A percentile compares a stretch with the other conserved stretches of the same genome.
Conservation (phyloP, 257 asterid species). For the Solanum verrucosum region DNA sequence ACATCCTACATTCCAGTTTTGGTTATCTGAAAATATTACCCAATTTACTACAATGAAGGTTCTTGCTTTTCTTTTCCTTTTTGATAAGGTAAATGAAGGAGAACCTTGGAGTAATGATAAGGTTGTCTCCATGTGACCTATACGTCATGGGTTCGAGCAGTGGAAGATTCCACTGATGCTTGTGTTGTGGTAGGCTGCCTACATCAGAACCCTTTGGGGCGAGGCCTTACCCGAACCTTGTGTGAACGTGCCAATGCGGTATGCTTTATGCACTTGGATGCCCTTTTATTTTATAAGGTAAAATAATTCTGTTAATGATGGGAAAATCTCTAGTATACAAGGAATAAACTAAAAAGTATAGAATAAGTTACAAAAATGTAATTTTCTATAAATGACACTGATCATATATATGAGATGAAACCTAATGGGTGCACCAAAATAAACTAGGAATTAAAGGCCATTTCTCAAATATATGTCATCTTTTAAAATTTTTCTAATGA, state of each 20-base stretch:
- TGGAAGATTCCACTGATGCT: not conserved
- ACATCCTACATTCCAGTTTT: not conserved
- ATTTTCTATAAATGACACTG: not conserved
- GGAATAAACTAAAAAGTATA: not conserved
- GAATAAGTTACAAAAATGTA: not conserved
- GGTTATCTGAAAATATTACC: not conserved
- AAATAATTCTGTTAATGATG: not conserved
- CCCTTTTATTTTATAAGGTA: not conserved
- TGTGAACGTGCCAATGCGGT: not conserved
- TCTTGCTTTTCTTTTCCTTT: not conserved
- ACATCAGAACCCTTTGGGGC: not conserved
- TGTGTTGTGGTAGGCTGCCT: not conserved
- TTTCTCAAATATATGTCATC: not conserved
- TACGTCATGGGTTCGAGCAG: not conserved
- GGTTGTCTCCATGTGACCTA: not conserved
- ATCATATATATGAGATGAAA: not conserved
- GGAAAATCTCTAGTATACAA: not conserved
- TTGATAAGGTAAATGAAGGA: not conserved
- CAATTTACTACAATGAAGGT: not conserved
- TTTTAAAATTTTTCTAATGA: not conserved
- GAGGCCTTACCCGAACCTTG: not conserved
- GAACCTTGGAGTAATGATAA: not conserved
- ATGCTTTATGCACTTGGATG: not conserved
- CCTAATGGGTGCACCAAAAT: not conserved
- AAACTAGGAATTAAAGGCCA: not conserved